Evolutionary conservation across 371 early-diverging fungal species (phyloP).

Genomic region (Mucor plumbeus): DNA sequence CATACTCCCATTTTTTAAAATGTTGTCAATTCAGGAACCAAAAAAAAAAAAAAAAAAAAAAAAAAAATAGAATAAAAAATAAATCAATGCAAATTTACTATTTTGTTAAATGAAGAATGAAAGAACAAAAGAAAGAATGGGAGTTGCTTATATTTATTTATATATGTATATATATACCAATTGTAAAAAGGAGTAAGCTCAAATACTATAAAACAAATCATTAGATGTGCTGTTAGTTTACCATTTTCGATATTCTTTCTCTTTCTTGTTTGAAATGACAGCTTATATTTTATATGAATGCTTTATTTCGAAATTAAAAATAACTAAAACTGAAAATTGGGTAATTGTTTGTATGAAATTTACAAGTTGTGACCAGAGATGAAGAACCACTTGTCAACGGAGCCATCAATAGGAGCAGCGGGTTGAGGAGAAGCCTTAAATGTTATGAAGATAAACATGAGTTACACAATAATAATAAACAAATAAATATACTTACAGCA

Average conservation of each 20-base stretch:
- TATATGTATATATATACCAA: background rate
- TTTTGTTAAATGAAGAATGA: background rate
- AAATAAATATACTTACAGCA: conserved; percentile 47
- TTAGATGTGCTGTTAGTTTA: background rate
- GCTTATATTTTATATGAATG: background rate
- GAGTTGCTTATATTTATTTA: background rate
- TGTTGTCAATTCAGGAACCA: conserved; percentile 3
- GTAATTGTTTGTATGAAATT: conserved; percentile 27
- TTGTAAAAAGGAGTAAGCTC: background rate
- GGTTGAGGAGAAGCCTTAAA: conserved; percentile 44
- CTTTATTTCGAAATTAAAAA: conserved; percentile 10
- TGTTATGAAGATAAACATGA: background rate
- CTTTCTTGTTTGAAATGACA: no score
- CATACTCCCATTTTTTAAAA: conserved; percentile 61
- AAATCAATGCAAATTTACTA: background rate
- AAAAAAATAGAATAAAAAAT: background rate
- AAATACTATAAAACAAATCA: background rate
- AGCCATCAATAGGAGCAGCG: conserved; percentile 70
- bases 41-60: background rate
- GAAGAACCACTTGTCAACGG: conserved; percentile 98
- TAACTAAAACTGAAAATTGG: conserved; percentile 5
- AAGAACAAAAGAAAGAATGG: conserved; percentile 17
- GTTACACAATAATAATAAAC: background rate
- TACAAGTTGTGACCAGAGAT: conserved; percentile 82
- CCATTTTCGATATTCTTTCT: background rate